A percentile compares a stretch with the other conserved stretches of the same genome.
phyloP scores from a whole-genome alignment of 768 basidiomycete species.

The Paxillus ammoniavirescens region DNA sequence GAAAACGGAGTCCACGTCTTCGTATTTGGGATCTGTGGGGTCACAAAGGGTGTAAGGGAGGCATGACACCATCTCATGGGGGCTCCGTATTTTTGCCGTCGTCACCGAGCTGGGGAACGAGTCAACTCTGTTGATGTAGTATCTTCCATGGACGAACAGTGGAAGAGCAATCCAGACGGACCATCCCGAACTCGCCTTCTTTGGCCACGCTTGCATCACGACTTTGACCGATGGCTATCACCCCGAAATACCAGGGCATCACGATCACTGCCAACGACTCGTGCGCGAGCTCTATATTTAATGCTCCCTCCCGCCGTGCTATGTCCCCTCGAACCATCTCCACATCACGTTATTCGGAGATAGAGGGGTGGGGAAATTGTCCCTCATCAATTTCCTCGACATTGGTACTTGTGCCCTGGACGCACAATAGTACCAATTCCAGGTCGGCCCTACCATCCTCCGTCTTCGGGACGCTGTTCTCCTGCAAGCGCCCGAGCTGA shows the following conservation, averaged over 20 bases:
- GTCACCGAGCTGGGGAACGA: no score
- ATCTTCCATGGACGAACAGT: slow-evolving; percentile 7
- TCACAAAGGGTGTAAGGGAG: no score
- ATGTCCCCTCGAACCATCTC: slow-evolving; percentile 17
- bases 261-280: slow-evolving; percentile 21
- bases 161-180: slow-evolving; percentile 11
- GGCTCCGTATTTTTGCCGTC: no score
- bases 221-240: slow-evolving; percentile 13
- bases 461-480: slow-evolving; percentile 35
- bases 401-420: slow-evolving; percentile 33
- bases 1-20: slow-evolving; percentile 24
- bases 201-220: slow-evolving; percentile 23
- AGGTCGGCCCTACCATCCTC: slow-evolving; percentile 18
- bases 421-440: slow-evolving; percentile 23
- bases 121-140: no score
- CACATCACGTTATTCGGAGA: slow-evolving; percentile 42
- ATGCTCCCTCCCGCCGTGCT: slow-evolving; percentile 20
- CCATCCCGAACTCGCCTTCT: slow-evolving; percentile 11
- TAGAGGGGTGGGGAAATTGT: slow-evolving; percentile 35
- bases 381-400: slow-evolving; percentile 36
- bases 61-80: no score
- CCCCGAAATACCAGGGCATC: slow-evolving; percentile 17
- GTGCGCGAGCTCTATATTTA: slow-evolving; percentile 24
- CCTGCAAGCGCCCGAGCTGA: slow-evolving; percentile 23
- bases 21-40: slow-evolving; percentile 17